Conservation (phyloP, 169 alveolate genomes). For the Plasmodium blacklocki region DNA sequence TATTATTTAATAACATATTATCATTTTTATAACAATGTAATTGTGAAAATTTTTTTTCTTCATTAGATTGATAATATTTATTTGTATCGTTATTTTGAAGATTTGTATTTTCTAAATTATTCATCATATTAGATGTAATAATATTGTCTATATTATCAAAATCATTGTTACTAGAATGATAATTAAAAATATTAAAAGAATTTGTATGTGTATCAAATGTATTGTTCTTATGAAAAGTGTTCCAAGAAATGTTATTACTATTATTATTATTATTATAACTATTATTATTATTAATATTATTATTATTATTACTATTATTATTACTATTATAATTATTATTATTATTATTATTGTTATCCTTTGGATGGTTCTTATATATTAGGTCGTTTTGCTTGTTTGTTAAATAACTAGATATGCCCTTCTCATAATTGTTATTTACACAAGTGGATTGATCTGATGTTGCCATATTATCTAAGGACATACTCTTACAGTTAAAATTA, state of each 20-base stretch:
- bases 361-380: no score
- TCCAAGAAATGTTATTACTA: not conserved
- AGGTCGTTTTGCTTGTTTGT: no score
- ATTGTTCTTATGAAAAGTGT: no score
- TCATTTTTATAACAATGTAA: constrained; percentile 3
- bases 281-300: not conserved
- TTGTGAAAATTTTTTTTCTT: not conserved
- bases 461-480: no score
- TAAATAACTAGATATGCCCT: no score
- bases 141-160: constrained; percentile 8
- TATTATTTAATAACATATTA: not conserved
- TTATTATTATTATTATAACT: not conserved
- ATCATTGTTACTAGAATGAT: not conserved
- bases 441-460: no score
- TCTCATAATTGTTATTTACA: no score
- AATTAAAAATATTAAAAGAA: no score
- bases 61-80: not conserved
- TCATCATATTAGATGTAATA: not conserved
- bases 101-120: not conserved
- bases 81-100: not conserved
- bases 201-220: no score
- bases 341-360: no score
- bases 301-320: not conserved
- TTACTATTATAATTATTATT: no score
- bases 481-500: no score